Evolutionary conservation across 2,329 filamentous ascomycete species (phyloP), one percentile per base, ranked within the genome.

Genomic region (Ceratocystiopsis brevicomis): DNA sequence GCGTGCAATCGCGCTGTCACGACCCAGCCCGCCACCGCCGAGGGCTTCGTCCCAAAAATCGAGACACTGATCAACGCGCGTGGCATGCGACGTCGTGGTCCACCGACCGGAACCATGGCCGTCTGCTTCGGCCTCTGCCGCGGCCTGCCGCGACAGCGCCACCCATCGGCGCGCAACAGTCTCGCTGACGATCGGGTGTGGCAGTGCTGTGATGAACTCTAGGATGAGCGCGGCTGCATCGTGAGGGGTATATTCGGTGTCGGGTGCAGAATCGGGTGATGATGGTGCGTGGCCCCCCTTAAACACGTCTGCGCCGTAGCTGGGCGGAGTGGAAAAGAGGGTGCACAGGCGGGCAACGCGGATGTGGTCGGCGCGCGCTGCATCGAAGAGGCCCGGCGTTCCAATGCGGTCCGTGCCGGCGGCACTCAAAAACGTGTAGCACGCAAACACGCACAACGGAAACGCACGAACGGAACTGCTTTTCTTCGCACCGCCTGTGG

Each of bases 31-130:
- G 25, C 65, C 53, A 1, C 61, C 59, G 19, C 56, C 56, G 6
- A 66, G 52, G 9, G 63, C 61, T 52, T 66, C 63, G 46, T 65
- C 62, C 63, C 63, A 66, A 43, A 66, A 66, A 47, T 65, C 62
- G 38, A 66, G 60, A 44, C 61, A 62, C 50, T 59, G 57, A 45
- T 65, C 63, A 6, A 59, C 50, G 15, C 61, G 55, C 38, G 53
- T 54, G 14, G 53, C 53, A 40, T 57, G 53, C 3, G 57, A 58
- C 10, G 25, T 30, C 25, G 25, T 11, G 2, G 25, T 30, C 25
- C 25, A 30, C 5, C 25, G 25, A 9, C 25, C 10, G 4, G 25
- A 8, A 9, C 25, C 25, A 11, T 30, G 17, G 55, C 59, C 13
- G 56, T 30, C 25, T 30, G 25, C 25, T 2, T 30, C 25, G 25